Conservation (phyloP, 768 basidiomycete genomes). For the Amanita pseudoporphyria region DNA sequence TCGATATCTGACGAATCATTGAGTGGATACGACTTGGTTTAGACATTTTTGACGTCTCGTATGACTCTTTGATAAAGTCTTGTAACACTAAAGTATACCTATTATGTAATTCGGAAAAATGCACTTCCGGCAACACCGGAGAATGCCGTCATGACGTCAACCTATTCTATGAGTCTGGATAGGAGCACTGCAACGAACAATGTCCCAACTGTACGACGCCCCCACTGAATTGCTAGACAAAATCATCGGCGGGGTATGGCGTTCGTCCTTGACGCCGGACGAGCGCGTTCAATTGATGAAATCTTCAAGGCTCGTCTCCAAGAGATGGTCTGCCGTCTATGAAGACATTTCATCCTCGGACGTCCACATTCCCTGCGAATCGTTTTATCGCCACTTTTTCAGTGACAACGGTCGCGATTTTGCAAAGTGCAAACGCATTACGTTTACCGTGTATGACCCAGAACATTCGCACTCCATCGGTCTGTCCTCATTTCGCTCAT, state of each 20-base stretch:
- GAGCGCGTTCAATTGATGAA: slow-evolving; percentile 4
- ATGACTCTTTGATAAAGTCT: no score
- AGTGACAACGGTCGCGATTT: neutral
- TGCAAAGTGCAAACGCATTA: slow-evolving; percentile 1
- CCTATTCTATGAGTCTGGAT: no score
- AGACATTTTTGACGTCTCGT: neutral
- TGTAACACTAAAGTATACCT: no score
- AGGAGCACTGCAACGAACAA: neutral
- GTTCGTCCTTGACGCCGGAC: neutral
- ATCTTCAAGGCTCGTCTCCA: neutral
- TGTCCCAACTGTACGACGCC: neutral
- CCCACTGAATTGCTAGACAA: neutral
- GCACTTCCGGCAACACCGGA: no score
- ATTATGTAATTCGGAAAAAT: no score
- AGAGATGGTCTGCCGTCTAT: neutral
- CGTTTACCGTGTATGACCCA: neutral
- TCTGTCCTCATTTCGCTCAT: neutral
- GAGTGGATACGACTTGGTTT: neutral
- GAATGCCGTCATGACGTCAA: no score
- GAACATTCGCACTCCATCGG: neutral
- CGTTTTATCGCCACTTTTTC: neutral
- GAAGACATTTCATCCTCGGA: neutral
- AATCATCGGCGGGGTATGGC: neutral
- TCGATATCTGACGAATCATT: slow-evolving; percentile 43
- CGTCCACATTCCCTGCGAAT: slow-evolving; percentile 4